Conservation (phyloP, 306 rosid genomes). For the Medicago truncatula region MtrunA17r5.0-ANR NC_053042.1:20067001-20067500, state of each 20-base stretch:
- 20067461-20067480: constrained; percentile 22
- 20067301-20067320: constrained; percentile 98
- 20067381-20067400: constrained; percentile 29
- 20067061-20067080: constrained; percentile 22
- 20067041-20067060: constrained; percentile 28
- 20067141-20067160: constrained; percentile 14
- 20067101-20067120: background rate
- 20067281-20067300: constrained; percentile 89
- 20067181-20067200: constrained; percentile 60
- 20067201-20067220: constrained; percentile 71
- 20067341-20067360: constrained; percentile 82
- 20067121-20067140: constrained; percentile 1
- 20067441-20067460: constrained; percentile 3
- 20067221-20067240: constrained; percentile 90
- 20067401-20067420: background rate
- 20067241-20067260: constrained; percentile 82
- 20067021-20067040: constrained; percentile 5
- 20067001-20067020: constrained; percentile 22
- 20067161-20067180: constrained; percentile 45
- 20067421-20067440: background rate
- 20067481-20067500: background rate
- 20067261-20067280: constrained; percentile 89
- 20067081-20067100: background rate
- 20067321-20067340: constrained; percentile 96
- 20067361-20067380: constrained; percentile 63